Percentiles rank a stretch among this genome's conserved stretches.
These are phyloP conservation scores for Penicillium sp. DNA, from an alignment of 2,329 filamentous ascomycete genomes.

Conservation along the genomic window DNA sequence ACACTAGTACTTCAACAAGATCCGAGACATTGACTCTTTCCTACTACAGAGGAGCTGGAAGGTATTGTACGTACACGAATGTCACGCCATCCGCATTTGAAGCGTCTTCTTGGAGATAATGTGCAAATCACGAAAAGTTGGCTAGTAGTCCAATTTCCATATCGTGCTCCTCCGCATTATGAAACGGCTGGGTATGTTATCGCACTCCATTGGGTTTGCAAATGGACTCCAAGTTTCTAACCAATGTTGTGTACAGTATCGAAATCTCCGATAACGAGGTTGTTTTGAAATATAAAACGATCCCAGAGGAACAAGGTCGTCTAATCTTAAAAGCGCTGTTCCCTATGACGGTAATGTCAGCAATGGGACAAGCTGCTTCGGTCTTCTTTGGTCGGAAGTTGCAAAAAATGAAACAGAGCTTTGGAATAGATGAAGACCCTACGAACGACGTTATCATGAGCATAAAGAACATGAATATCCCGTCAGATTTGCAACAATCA, in stretches of 20 bases:
- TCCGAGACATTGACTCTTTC: not conserved
- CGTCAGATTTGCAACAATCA: constrained; percentile 12
- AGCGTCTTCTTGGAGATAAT: constrained; percentile 44
- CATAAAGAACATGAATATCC: not conserved
- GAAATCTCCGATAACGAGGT: constrained; percentile 24
- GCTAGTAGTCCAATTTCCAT: constrained; percentile 61
- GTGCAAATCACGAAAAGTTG: constrained; percentile 52
- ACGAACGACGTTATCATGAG: constrained; percentile 12
- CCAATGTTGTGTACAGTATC: constrained; percentile 18
- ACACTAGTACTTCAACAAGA: not conserved
- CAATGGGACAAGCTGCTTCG: constrained; percentile 31
- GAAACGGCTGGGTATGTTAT: constrained; percentile 54
- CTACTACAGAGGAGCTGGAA: constrained; percentile 51
- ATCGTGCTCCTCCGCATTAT: constrained; percentile 56
- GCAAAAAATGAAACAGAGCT: constrained; percentile 20
- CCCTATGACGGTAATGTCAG: constrained; percentile 30
- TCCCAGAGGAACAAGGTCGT: constrained; percentile 29
- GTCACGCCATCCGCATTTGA: not conserved
- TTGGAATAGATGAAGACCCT: constrained; percentile 13
- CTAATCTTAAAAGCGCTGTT: constrained; percentile 25
- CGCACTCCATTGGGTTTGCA: not conserved
- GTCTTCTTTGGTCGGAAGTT: constrained; percentile 27
- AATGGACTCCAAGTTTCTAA: not conserved
- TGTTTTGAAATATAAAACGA: constrained; percentile 25
- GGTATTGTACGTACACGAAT: constrained; percentile 60